Evolutionary conservation across 257 asterid species (phyloP), one percentile per base, ranked within the genome.

Genomic region (Forsythia viridissima): DNA sequence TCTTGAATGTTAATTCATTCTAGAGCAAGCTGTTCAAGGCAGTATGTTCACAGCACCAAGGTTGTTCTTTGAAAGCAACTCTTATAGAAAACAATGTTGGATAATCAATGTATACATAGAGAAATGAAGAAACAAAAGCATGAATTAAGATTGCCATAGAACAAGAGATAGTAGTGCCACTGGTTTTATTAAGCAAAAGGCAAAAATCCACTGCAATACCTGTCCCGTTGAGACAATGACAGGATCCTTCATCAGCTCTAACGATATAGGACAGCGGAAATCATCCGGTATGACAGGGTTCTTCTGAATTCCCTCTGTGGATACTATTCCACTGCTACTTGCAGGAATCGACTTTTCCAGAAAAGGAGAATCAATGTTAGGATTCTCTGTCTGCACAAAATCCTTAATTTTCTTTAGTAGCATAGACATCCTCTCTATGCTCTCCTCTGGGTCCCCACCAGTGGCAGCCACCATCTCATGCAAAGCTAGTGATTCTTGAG

Each of bases 221-320:
- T 96, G 98, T 51, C 99, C 98, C 0, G 99, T 93, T 51, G 99
- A 93, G 76, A 96, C 98, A 82, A 96, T 96, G 87, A 93, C 99
- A 46, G 99, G 99, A 85, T 96, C 99, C 81, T 79, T 85, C 98
- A 96, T 93, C 84, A 96, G 86, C 89, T 96, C 99, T 73, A 93
- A 87, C 55, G 98, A 96, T 81, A 93, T 91, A 68, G 99, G 98
- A 74, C 99, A 96, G 6, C 99, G 97, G 74, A 96, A 96, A 86
- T 96, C 99, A 76, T 93, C 98, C 3, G 99, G 99, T 81, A 93
- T 88, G 80, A 87, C 87, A 81, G 92, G 91, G 86, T 87, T 78
- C 79, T 79, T 93, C 72, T 75, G 86, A 79, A 77, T 81, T 81
- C 81, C 88, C 63, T 86, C 90, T 3, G 79, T 67, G 74, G 85